Conservation (phyloP, 1,284 basidiomycete species). For the Apiotrichum brassicae region DNA sequence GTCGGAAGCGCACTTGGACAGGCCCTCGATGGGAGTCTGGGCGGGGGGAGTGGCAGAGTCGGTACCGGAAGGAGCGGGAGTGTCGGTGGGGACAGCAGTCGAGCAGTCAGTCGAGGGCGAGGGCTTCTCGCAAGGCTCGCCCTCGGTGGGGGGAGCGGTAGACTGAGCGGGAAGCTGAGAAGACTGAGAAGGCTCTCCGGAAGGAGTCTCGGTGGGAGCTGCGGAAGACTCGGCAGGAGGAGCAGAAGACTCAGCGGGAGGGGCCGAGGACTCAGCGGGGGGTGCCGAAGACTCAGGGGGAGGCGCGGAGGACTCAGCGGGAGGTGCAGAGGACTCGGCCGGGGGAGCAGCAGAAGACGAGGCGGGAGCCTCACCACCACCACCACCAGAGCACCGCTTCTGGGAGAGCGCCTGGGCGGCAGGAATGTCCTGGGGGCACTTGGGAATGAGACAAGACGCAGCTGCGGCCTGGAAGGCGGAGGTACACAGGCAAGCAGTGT, state of each 20-base stretch:
- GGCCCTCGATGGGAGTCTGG: background rate
- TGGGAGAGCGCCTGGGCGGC: background rate
- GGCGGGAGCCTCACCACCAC: background rate
- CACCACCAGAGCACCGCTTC: slow-evolving; percentile 1
- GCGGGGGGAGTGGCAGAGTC: background rate
- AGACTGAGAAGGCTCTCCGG: too few relatives aligned
- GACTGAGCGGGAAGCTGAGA: too few relatives aligned
- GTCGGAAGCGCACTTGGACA: background rate
- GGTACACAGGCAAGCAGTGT: slow-evolving; percentile 4
- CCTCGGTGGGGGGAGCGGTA: too few relatives aligned
- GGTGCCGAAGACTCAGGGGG: background rate
- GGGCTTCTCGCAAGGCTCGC: too few relatives aligned
- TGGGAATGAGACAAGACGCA: background rate
- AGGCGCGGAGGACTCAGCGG: too few relatives aligned
- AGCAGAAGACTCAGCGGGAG: too few relatives aligned
- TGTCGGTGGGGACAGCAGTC: background rate
- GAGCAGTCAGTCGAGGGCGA: background rate
- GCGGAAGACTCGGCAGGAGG: too few relatives aligned
- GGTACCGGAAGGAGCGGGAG: background rate
- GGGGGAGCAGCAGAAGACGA: background rate
- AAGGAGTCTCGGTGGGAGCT: too few relatives aligned
- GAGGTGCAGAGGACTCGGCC: background rate
- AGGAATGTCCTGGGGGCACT: background rate
- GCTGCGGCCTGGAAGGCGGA: background rate
- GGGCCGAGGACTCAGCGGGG: too few relatives aligned